A percentile compares a stretch with the other conserved stretches of the same genome.
phyloP scores from a whole-genome alignment of 768 basidiomycete species.

The Suillus luteus region DNA sequence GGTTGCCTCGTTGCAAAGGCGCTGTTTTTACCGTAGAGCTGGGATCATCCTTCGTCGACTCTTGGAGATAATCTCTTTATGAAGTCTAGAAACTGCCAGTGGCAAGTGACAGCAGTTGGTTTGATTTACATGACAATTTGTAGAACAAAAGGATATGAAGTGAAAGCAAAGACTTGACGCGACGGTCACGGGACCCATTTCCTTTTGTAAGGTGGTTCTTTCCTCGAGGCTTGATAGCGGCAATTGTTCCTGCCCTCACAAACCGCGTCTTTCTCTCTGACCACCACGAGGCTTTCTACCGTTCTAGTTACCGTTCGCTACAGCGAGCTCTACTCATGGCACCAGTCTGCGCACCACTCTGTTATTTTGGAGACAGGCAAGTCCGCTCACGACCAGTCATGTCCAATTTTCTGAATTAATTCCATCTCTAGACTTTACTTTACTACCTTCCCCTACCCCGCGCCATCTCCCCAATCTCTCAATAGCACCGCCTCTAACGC shows the following conservation, averaged over 20 bases:
- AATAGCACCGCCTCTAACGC: constrained; percentile 59
- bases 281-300: constrained; percentile 11
- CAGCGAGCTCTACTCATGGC: constrained; percentile 32
- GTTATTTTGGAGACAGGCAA: constrained; percentile 78
- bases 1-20: constrained; percentile 5
- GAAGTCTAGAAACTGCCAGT: too few relatives aligned
- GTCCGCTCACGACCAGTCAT: constrained; percentile 21
- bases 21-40: neutral
- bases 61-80: neutral
- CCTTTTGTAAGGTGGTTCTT: constrained; percentile 32
- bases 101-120: neutral
- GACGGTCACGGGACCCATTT: constrained; percentile 39
- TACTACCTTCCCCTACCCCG: constrained; percentile 82
- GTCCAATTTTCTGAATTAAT: constrained; percentile 14
- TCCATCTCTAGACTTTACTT: constrained; percentile 70
- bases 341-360: constrained; percentile 69
- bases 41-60: neutral
- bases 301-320: neutral
- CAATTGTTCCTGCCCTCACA: constrained; percentile 18
- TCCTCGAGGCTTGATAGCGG: constrained; percentile 28
- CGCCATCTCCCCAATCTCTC: constrained; percentile 63
- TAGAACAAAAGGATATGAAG: neutral
- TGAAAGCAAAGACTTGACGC: constrained; percentile 22
- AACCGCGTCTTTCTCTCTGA: constrained; percentile 14
- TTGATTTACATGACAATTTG: neutral